Base-by-base conservation (phyloP, 108 stramenopile species). In the Pseudonitzschia delicatissima region DNA sequence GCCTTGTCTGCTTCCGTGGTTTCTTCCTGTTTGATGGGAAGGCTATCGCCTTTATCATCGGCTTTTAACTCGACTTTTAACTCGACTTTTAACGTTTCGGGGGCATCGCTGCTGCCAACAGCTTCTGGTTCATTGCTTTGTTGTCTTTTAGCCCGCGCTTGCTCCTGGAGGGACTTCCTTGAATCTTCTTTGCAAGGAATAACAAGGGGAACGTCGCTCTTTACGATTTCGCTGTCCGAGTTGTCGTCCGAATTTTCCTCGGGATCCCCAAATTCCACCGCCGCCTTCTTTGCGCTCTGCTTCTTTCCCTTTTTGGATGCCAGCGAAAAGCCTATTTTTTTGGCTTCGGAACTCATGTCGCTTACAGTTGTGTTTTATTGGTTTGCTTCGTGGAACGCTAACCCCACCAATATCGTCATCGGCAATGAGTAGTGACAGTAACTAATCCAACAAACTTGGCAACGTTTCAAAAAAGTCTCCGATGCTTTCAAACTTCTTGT, bases 151-250 rank as follows among this genome's bases (percentile, higher is more conserved):
- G 31, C 26, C 28, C 73, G 36, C 26, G 68, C 75, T 63, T 66
- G 76, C 25, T 71, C 66, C 34, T 71, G 69, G 12, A 74, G 55
- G 12, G 73, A 67, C 42, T 53, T 12, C 28, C 69, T 53, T 20
- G 64, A 45, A 45, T 77, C 69, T n/a, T 70, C 32, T 20, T 61
- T 55, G 5, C 67, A 61, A 23, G 77, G 77, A 64, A 78, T 78
- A 29, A 78, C 71, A 31, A 73, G 47, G 11, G 77, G 77, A 4
- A n/a, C n/a, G n/a, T n/a, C n/a, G 36, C 45, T 57, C 59, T 59
- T 72, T 28, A 55, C 59, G 23, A 68, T 29, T 20, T 68, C 62
- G 29, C 27, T 18, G 44, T 69, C 31, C 12, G 42, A 40, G 25
- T 40, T 9, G 28, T 66, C 27, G 11, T 67, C 60, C 15, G 45